Percentiles rank a stretch among this genome's conserved stretches.
phyloP scores from a whole-genome alignment of 345 rosid species.

The Sisymbrium irio region DNA sequence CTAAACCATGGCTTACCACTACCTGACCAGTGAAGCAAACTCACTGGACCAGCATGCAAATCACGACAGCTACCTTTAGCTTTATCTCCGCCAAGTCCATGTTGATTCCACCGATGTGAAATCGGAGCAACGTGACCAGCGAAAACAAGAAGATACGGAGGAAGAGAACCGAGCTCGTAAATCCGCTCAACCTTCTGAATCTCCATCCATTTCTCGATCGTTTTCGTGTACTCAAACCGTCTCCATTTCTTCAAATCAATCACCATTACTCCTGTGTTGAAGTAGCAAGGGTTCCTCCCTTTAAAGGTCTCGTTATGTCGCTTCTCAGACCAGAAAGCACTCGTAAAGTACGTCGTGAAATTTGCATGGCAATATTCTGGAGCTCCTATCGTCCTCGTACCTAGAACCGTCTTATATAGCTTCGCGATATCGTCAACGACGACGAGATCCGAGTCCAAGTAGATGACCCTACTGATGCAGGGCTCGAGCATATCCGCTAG shows the following conservation, averaged over 20 bases:
- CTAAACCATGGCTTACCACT: conserved; percentile 72
- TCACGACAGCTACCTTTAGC: conserved; percentile 50
- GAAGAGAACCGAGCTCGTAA: conserved; percentile 67
- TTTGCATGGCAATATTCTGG: conserved; percentile 65
- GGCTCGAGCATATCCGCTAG: conserved; percentile 55
- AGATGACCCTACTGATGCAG: conserved; percentile 47
- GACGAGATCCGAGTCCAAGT: conserved; percentile 60
- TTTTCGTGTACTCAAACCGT: conserved; percentile 38
- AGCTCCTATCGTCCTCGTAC: conserved; percentile 53
- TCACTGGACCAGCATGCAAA: conserved; percentile 58
- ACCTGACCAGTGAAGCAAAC: conserved; percentile 74
- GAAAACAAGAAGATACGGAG: conserved; percentile 61
- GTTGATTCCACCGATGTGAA: conserved; percentile 73
- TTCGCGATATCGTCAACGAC: conserved; percentile 55
- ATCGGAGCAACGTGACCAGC: conserved; percentile 56
- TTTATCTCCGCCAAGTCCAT: conserved; percentile 72
- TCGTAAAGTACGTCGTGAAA: conserved; percentile 50
- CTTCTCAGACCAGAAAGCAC: conserved; percentile 49
- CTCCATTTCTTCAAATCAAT: conserved; percentile 66
- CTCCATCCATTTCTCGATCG: conserved; percentile 65
- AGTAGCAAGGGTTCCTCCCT: conserved; percentile 52
- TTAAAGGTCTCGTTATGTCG: conserved; percentile 30
- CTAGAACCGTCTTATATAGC: conserved; percentile 44
- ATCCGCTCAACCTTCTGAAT: conserved; percentile 58
- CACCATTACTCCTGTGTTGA: conserved; percentile 83